phyloP scores from a whole-genome alignment of 1,284 basidiomycete species.

The Kalmanozyma brasiliensis region DNA sequence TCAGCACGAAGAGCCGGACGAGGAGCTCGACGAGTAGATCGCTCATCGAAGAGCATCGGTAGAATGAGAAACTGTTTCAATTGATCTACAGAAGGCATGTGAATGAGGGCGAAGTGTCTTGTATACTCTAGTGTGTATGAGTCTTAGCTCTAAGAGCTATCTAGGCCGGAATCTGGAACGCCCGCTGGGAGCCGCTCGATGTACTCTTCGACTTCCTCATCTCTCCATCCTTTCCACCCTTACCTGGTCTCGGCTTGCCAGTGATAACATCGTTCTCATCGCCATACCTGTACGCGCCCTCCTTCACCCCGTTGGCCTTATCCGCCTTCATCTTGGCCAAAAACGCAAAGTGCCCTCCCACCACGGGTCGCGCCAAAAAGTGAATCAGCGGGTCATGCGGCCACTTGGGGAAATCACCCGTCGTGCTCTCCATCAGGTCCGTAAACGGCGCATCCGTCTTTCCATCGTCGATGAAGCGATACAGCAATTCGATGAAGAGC shows the following conservation, averaged over 20 bases:
- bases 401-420: conserved; percentile 53
- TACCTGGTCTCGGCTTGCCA: conserved; percentile 11
- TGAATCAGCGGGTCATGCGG: conserved; percentile 60
- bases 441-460: conserved; percentile 67
- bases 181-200: conserved; percentile 41
- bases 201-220: conserved; percentile 13
- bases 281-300: conserved; percentile 36
- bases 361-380: conserved; percentile 67
- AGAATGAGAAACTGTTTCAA: no score
- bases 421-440: conserved; percentile 62
- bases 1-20: conserved; percentile 60
- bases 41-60: no score
- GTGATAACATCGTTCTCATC: conserved; percentile 42
- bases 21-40: no score
- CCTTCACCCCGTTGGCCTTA: conserved; percentile 57
- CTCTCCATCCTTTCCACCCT: conserved; percentile 12
- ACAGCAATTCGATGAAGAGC: conserved; percentile 63
- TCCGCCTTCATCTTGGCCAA: conserved; percentile 66
- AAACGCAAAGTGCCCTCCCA: conserved; percentile 67
- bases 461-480: conserved; percentile 60
- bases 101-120: not conserved
- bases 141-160: not conserved
- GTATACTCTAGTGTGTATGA: no score
- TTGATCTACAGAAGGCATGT: not conserved
- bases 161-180: conserved; percentile 23